Conservation (phyloP, 495 filamentous ascomycete species). For the Annulohypoxylon maeteangense region DNA sequence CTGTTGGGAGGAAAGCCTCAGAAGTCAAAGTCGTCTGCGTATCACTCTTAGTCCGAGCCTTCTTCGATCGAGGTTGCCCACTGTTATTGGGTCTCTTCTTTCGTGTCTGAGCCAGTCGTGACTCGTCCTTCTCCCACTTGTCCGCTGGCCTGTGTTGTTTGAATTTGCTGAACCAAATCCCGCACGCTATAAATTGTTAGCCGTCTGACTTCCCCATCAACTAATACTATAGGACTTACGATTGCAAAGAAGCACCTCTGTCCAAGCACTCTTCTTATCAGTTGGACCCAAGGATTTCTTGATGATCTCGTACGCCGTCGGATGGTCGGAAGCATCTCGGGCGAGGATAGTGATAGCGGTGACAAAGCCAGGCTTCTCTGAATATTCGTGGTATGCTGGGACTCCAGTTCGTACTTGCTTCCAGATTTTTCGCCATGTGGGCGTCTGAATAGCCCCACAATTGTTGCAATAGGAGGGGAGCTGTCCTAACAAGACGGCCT, state of each 20-base stretch:
- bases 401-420: constrained; percentile 71
- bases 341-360: constrained; percentile 73
- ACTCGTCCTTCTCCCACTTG: constrained; percentile 78
- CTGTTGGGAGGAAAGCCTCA: constrained; percentile 61
- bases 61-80: constrained; percentile 55
- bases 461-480: constrained; percentile 89
- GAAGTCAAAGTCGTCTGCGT: constrained; percentile 55
- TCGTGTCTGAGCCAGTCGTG: constrained; percentile 59
- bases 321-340: constrained; percentile 66
- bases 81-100: constrained; percentile 57
- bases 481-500: constrained; percentile 73
- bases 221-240: constrained; percentile 62
- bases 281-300: constrained; percentile 74
- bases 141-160: constrained; percentile 83
- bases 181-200: constrained; percentile 69
- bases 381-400: constrained; percentile 70
- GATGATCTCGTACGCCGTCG: constrained; percentile 72
- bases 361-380: constrained; percentile 71
- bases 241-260: constrained; percentile 84
- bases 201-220: background rate
- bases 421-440: constrained; percentile 93
- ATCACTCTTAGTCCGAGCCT: constrained; percentile 55
- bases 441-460: constrained; percentile 93
- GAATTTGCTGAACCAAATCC: constrained; percentile 90
- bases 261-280: constrained; percentile 72